Conservation (phyloP, 2,329 filamentous ascomycete species). For the Calonectria honghensis region DNA sequence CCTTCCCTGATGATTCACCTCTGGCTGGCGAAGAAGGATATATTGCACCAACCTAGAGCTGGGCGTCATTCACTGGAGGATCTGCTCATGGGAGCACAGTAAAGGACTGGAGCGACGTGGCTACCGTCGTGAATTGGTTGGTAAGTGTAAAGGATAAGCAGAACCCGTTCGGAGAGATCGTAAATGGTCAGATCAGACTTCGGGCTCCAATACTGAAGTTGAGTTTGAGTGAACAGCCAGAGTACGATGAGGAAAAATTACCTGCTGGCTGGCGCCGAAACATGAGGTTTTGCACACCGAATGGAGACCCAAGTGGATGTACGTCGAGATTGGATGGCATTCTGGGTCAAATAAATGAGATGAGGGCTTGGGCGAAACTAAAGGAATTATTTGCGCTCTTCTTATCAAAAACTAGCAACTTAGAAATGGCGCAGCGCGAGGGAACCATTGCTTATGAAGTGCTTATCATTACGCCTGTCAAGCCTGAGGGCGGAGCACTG, state of each 20-base stretch:
- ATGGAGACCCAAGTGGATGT: background rate
- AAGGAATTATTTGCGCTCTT: background rate
- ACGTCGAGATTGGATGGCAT: constrained; percentile 17
- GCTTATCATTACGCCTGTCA: background rate
- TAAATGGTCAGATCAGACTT: constrained; percentile 27
- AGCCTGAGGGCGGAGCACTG: too few relatives aligned
- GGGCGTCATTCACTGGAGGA: background rate
- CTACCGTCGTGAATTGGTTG: background rate
- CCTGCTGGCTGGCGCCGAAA: background rate
- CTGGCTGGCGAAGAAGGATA: constrained; percentile 21
- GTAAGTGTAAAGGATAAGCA: constrained; percentile 26
- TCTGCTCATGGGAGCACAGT: constrained; percentile 11
- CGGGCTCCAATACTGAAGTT: constrained; percentile 10
- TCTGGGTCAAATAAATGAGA: background rate
- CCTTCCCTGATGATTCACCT: constrained; percentile 11
- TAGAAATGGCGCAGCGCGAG: too few relatives aligned
- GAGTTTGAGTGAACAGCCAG: background rate
- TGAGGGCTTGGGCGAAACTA: background rate
- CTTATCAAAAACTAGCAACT: background rate
- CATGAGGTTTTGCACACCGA: constrained; percentile 35
- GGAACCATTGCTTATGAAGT: background rate
- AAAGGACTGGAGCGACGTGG: constrained; percentile 33
- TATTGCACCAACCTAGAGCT: constrained; percentile 41
- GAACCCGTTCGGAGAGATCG: constrained; percentile 34
- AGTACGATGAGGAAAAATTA: background rate